Evolutionary conservation across 2,329 filamentous ascomycete species (phyloP), one percentile per base, ranked within the genome.

Genomic region (Penicillium sp.): DNA sequence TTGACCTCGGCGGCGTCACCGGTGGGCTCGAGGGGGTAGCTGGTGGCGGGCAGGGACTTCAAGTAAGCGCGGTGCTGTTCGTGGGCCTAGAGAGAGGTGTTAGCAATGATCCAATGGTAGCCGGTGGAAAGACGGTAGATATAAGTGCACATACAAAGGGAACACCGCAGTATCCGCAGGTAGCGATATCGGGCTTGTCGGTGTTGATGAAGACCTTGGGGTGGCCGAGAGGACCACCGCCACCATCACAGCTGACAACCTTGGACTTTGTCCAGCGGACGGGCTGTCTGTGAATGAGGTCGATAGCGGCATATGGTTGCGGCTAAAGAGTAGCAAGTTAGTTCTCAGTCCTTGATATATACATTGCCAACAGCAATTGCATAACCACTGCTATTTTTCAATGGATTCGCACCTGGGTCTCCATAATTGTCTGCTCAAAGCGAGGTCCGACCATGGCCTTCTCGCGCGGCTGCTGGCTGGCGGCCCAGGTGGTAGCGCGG

Each of bases 341-440:
- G 40, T 48, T 48, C 19, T 60, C 51, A 49, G 29, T 56, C 27
- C n/a, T 40, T 46, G 21, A 12, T 35, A 12, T 23, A 43, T 13
- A n/a, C n/a, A 41, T 23, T 37, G 31, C 38, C 25, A 41, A 37
- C 17, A 40, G 15, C 48, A 41, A 59, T 57, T 43, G 48, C 29
- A n/a, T 42, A 25, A 15, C 2, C n/a, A 55, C 17, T 57, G 19
- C 8, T 27, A 41, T 21, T 27, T 33, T 33, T 47, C 15, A 21
- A 40, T 40, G 15, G 29, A 49, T 45, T 72, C 86, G 67, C 81
- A 97, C 93, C 90, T 99, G 94, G 66, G 89, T 80, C 68, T 88
- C 86, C 79, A 97, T 93, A 71, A 96, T 91, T 35, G 91, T 97
- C 86, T 97, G 93, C 82, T 99, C 94, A 72, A 99, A 99, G 68